Base-by-base conservation (phyloP, 2,329 filamentous ascomycete genomes). In the Fusarium tuaranense region DNA sequence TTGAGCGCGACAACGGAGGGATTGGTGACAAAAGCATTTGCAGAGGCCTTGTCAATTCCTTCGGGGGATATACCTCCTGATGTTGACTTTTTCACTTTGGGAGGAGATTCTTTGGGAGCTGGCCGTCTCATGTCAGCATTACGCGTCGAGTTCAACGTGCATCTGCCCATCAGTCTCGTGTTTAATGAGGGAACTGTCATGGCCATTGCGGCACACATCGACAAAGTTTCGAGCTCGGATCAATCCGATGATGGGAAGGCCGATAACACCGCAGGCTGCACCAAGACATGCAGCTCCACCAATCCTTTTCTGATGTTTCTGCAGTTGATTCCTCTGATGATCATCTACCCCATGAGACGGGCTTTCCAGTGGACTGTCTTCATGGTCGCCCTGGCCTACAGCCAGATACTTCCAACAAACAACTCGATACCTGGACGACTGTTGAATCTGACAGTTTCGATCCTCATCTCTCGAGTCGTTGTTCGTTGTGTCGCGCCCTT, bases 301-400 rank as follows among this genome's bases (percentile, higher is more conserved):
- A 87, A 86, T 60, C 84, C 84, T 1, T 73, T 86, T 14, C 80
- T 90, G 4, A 82, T 90, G 76, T 16, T 87, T 6, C 55, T 89
- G 5, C 88, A 90, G 69, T 83, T 90, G 12, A 61, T 88, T 0
- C 89, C 89, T 0, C 78, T 90, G 32, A 74, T 81, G 4, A 63
- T 89, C 1, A 73, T 90, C 46, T 89, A 87, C 70, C 89, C 89
- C 0, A 78, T 88, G 75, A 86, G 86, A 61, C 84, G 86, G 16
- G 88, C 86, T 0, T 80, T 87, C 38, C 86, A 87, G 62, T 90
- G 88, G 88, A 87, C 87, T 0, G 64, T 87, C 16, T 89, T 90
- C 76, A 83, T 90, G 55, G 83, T 87, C 63, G 79, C 83, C 7
- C 79, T 90, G 59, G 81, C 83, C 34, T 83, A 83, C 27, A 83